phyloP scores from a whole-genome alignment of 225 moss, liverwort and hornwort species.

The Pseudoscleropodium purum region DNA sequence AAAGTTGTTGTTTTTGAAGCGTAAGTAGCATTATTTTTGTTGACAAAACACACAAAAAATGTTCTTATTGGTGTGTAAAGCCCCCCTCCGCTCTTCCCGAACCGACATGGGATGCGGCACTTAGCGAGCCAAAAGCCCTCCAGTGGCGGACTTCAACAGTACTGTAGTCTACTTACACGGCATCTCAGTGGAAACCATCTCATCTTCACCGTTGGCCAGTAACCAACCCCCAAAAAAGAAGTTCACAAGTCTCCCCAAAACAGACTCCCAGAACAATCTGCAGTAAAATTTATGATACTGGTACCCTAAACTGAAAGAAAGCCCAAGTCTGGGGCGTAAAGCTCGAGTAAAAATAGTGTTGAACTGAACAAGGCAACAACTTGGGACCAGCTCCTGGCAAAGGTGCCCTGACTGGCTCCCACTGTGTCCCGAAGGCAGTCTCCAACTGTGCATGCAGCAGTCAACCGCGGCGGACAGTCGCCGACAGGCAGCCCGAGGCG shows the following conservation, averaged over 20 bases:
- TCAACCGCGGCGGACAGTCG: conserved; percentile 43
- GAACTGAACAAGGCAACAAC: too few relatives aligned
- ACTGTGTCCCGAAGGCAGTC: not conserved
- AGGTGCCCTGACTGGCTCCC: not conserved
- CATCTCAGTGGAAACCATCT: not conserved
- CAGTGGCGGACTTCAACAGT: not conserved
- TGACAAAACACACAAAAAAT: not conserved
- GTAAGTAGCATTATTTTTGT: not conserved
- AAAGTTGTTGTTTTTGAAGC: not conserved
- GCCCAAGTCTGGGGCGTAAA: not conserved
- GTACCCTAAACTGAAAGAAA: too few relatives aligned
- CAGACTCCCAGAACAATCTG: not conserved
- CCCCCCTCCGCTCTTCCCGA: not conserved
- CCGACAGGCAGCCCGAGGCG: conserved; percentile 9
- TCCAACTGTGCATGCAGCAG: not conserved
- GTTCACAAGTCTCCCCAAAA: not conserved
- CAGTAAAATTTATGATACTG: not conserved
- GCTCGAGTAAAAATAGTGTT: not conserved
- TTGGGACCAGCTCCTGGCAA: not conserved
- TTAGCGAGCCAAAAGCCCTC: not conserved
- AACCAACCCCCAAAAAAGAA: not conserved
- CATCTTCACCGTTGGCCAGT: not conserved
- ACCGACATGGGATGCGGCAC: not conserved
- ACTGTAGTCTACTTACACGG: not conserved
- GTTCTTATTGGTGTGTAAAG: not conserved